Evolutionary conservation across 345 rosid genomes (phyloP).

Genomic region (Rhodomyrtus tomentosa): DNA sequence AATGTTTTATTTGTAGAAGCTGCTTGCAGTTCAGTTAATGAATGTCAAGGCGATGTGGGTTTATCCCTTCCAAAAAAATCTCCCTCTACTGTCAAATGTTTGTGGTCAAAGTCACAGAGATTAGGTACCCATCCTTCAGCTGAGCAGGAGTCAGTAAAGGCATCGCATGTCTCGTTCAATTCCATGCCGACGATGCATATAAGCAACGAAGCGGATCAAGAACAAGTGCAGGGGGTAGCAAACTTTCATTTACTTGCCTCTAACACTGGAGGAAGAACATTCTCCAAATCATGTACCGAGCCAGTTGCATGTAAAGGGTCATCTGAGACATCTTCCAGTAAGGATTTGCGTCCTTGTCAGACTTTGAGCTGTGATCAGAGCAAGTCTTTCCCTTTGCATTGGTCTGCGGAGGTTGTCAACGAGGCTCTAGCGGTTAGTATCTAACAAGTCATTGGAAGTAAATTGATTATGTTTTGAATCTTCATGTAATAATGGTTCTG

Average conservation of each 20-base stretch:
- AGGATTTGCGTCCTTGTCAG: constrained; percentile 12
- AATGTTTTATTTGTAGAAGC: neutral
- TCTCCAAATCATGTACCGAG: constrained; percentile 40
- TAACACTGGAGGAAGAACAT: constrained; percentile 13
- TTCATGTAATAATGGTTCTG: neutral
- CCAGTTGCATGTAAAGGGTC: constrained; percentile 18
- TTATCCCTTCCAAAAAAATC: constrained; percentile 15
- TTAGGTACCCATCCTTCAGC: constrained; percentile 3
- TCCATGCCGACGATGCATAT: constrained; percentile 66
- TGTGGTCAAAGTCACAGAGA: constrained; percentile 16
- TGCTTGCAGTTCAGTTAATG: neutral
- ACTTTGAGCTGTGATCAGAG: constrained; percentile 16
- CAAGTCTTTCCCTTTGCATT: constrained; percentile 37
- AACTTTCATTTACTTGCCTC: constrained; percentile 1
- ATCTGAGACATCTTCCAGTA: constrained; percentile 10
- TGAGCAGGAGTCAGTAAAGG: constrained; percentile 12
- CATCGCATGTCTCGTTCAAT: constrained; percentile 29
- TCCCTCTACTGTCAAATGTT: constrained; percentile 1
- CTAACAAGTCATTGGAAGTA: neutral
- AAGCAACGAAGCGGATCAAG: constrained; percentile 4
- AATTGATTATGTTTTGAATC: neutral
- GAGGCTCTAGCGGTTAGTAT: constrained; percentile 67
- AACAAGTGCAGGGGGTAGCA: constrained; percentile 1
- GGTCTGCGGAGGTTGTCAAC: constrained; percentile 45
- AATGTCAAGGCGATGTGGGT: constrained; percentile 13